Base-by-base conservation (phyloP, 2,329 filamentous ascomycete species). In the Penicillium sp. region DNA sequence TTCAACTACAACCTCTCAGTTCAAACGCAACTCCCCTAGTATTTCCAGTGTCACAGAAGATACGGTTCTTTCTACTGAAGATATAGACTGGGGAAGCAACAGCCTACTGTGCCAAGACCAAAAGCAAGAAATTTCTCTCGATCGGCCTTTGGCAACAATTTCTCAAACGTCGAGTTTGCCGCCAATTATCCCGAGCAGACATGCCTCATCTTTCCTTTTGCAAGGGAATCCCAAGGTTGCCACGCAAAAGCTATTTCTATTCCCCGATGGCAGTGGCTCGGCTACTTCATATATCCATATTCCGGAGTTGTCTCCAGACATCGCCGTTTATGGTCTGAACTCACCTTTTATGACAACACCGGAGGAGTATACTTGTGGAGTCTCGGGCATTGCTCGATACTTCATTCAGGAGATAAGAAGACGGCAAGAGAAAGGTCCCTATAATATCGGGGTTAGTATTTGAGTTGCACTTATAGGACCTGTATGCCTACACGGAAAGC, bases 241-340 rank as follows among this genome's bases (percentile, higher is more conserved):
- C 1, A 51, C 26, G 8, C 58, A 59, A 21, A 63, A 55, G 19
- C 65, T 80, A 1, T 80, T 75, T 56, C 64, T 81, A 37, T 71
- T 82, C 50, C 79, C 80, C 5, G 80, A 82, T 59, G 80, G 80
- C 11, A 69, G 70, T 48, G 80, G 80, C 13, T 78, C 77, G 9
- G 76, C 76, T 2, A 71, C 71, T 1, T 74, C 77, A 1, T 81
- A 80, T 62, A 64, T 65, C 2, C 50, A 63, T 24, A 52, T 77
- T 3, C 70, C 76, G 0, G 53, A 58, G 0, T 71, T 85, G 10
- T 73, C 75, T 6, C 58, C 75, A 7, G 69, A 79, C 24, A 70
- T 83, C 39, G 79, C 77, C 3, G 76, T 86, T 11, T 83, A 80
- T 66, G 84, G 82, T 16, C 75, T 79, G 9, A 77, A 78, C 63